A percentile compares a stretch with the other conserved stretches of the same genome.
phyloP scores from a whole-genome alignment of 306 rosid species.

The Vigna unguiculata region DNA sequence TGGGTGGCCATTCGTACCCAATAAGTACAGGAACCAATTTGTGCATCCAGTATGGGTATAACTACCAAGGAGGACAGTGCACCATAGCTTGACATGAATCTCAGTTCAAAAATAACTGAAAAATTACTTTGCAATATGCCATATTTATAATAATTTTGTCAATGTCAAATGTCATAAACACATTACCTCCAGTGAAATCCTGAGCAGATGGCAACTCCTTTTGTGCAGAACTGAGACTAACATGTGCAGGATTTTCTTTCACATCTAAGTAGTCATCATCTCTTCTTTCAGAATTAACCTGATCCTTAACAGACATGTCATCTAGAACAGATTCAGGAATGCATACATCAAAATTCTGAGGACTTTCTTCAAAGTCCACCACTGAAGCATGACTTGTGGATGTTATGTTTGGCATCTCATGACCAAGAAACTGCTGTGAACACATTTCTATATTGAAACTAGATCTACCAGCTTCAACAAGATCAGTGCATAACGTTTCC shows the following conservation, averaged over 20 bases:
- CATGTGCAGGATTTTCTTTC: slow-evolving; percentile 41
- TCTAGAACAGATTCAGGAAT: slow-evolving; percentile 53
- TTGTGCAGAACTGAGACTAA: slow-evolving; percentile 42
- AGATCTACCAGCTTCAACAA: slow-evolving; percentile 54
- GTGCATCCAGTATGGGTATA: neutral
- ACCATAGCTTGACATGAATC: slow-evolving; percentile 6
- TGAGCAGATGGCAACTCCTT: slow-evolving; percentile 45
- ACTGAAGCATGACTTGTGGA: slow-evolving; percentile 50
- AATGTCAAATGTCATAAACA: slow-evolving; percentile 40
- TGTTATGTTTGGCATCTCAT: slow-evolving; percentile 48
- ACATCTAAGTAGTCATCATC: slow-evolving; percentile 39
- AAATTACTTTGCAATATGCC: neutral
- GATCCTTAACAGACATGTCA: slow-evolving; percentile 42
- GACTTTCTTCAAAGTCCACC: slow-evolving; percentile 43
- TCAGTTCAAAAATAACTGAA: slow-evolving; percentile 42
- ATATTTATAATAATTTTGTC: slow-evolving; percentile 6
- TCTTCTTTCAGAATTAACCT: slow-evolving; percentile 48
- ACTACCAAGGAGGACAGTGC: neutral
- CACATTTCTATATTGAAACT: slow-evolving; percentile 45
- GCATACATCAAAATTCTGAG: slow-evolving; percentile 44
- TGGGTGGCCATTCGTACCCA: neutral
- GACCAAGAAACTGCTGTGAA: slow-evolving; percentile 41
- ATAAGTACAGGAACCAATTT: neutral
- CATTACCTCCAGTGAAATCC: slow-evolving; percentile 56
- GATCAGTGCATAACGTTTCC: slow-evolving; percentile 46